These are phyloP conservation scores for Clitopilus passeckerianus DNA, from an alignment of 768 basidiomycete species.

Conservation along the genomic window DNA sequence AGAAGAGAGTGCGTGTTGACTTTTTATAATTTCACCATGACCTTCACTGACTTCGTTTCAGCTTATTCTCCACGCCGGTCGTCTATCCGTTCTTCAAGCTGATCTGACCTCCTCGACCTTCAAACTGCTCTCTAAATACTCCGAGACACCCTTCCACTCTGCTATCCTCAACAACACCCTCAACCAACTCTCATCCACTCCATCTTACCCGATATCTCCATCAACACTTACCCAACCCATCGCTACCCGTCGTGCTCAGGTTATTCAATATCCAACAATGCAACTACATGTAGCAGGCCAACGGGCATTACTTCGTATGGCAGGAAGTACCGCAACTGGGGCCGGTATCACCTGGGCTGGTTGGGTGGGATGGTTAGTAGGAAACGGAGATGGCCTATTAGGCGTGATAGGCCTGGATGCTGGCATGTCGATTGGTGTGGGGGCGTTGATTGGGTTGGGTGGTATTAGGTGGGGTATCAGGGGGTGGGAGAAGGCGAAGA, in stretches of 20 bases:
- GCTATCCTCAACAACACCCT: conserved; percentile 56
- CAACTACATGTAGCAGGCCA: conserved; percentile 65
- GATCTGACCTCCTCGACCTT: conserved; percentile 35
- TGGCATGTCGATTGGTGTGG: conserved; percentile 55
- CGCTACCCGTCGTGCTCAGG: conserved; percentile 42
- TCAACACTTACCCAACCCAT: conserved; percentile 47
- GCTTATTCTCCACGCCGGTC: conserved; percentile 65
- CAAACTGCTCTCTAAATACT: conserved; percentile 31
- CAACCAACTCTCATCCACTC: conserved; percentile 44
- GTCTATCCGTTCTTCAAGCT: conserved; percentile 43
- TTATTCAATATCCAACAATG: conserved; percentile 50
- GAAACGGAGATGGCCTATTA: conserved; percentile 33
- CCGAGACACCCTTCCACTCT: conserved; percentile 38
- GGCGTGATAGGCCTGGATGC: conserved; percentile 40
- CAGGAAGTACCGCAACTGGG: conserved; percentile 43
- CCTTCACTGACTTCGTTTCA: conserved; percentile 17
- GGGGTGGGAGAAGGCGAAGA: conserved; percentile 65
- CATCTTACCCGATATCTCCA: conserved; percentile 38
- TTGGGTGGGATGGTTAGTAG: conserved; percentile 46
- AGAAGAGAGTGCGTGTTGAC: conserved; percentile 38
- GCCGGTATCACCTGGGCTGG: conserved; percentile 56
- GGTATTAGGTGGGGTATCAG: conserved; percentile 61
- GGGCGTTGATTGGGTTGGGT: conserved; percentile 41
- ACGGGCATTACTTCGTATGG: conserved; percentile 44
- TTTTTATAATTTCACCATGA: neutral